Evolutionary conservation across 2,329 filamentous ascomycete species (phyloP).

Genomic region (Penicillium frequentans): DNA sequence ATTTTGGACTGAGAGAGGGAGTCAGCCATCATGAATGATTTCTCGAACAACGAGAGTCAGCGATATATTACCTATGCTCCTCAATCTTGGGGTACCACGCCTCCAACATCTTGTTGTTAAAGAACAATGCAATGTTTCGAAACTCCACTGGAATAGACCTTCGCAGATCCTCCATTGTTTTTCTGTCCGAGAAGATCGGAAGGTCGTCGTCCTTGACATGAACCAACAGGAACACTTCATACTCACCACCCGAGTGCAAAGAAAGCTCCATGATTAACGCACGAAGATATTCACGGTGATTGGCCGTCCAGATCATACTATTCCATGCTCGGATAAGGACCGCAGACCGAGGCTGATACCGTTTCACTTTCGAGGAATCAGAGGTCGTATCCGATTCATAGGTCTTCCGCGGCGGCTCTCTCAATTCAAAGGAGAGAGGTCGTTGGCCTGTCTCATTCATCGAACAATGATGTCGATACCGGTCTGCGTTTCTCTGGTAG

Average conservation of each 20-base stretch:
- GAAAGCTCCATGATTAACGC: constrained; percentile 80
- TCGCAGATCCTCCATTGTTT: constrained; percentile 61
- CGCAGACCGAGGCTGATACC: constrained; percentile 60
- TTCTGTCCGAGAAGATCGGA: constrained; percentile 71
- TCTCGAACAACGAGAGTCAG: neutral
- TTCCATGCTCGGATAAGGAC: constrained; percentile 82
- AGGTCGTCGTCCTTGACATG: constrained; percentile 73
- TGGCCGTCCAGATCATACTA: constrained; percentile 73
- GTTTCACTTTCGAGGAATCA: constrained; percentile 3
- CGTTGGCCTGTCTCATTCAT: constrained; percentile 15
- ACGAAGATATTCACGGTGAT: constrained; percentile 79
- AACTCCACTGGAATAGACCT: constrained; percentile 34
- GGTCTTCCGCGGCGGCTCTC: constrained; percentile 10
- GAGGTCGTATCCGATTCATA: neutral
- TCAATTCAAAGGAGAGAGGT: constrained; percentile 17
- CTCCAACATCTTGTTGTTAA: constrained; percentile 29
- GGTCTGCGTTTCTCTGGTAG: constrained; percentile 62
- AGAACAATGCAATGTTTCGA: constrained; percentile 36
- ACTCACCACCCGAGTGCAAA: constrained; percentile 72
- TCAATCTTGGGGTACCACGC: constrained; percentile 30
- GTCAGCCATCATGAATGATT: neutral
- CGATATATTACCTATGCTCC: constrained; percentile 26
- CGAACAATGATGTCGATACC: constrained; percentile 50
- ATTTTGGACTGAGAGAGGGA: constrained; percentile 19
- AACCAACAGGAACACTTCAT: constrained; percentile 73